Conservation (phyloP, 1,284 basidiomycete genomes). For the Sphaerobolus stellatus region DNA sequence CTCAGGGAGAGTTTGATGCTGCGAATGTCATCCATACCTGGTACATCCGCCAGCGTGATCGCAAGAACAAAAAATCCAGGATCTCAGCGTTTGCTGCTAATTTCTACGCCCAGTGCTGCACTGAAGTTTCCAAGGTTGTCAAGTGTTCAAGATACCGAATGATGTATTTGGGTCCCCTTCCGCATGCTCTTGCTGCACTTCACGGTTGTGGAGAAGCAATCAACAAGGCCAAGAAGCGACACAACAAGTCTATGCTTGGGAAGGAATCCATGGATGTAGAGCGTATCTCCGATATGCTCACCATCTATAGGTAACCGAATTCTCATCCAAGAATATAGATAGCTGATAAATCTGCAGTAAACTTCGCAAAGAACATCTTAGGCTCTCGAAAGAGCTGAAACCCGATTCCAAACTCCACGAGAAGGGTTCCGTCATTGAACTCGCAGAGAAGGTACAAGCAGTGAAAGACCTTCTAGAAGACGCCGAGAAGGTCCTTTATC, state of each 20-base stretch:
- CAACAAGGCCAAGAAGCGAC: conserved; percentile 31
- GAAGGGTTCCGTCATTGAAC: background rate
- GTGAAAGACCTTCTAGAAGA: background rate
- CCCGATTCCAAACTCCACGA: conserved; percentile 1
- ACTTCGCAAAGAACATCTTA: too few relatives aligned
- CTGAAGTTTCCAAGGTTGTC: conserved; percentile 29
- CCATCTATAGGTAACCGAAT: conserved; percentile 31
- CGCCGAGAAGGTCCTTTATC: background rate
- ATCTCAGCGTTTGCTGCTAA: too few relatives aligned
- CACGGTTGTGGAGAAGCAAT: conserved; percentile 34
- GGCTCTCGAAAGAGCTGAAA: background rate
- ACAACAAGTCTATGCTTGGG: conserved; percentile 32
- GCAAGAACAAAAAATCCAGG: conserved; percentile 21
- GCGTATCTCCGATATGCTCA: conserved; percentile 32
- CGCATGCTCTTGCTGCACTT: conserved; percentile 47
- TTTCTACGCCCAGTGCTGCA: conserved; percentile 35
- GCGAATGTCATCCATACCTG: conserved; percentile 28
- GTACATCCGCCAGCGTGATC: conserved; percentile 32
- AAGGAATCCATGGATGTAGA: conserved; percentile 35
- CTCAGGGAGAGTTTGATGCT: conserved; percentile 31
- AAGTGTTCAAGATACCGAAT: conserved; percentile 38
- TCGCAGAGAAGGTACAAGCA: background rate
- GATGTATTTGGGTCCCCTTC: conserved; percentile 50
- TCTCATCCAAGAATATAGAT: too few relatives aligned
- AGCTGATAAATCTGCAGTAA: conserved; percentile 13